A percentile compares a stretch with the other conserved stretches of the same genome.
These are phyloP conservation scores for Kodamaea sagamina DNA, from an alignment of 805 yeast genomes.

Conservation along the genomic window DNA sequence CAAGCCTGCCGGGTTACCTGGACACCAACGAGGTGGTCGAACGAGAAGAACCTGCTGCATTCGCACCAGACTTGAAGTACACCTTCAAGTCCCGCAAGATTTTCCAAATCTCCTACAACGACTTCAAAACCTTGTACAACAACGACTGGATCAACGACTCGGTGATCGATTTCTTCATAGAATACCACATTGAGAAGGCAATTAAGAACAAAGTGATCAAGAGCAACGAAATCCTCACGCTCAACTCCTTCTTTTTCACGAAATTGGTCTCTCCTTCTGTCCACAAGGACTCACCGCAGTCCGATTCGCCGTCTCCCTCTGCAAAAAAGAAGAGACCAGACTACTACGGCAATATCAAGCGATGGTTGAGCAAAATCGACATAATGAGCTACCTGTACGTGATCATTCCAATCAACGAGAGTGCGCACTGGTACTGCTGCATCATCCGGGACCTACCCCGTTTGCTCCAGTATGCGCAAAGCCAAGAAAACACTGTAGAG, in stretches of 20 bases:
- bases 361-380: conserved; percentile 78
- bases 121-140: conserved; percentile 75
- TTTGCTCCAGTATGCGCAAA: conserved; percentile 20
- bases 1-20: no score
- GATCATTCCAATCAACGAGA: conserved; percentile 79
- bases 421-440: conserved; percentile 85
- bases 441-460: conserved; percentile 59
- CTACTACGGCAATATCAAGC: conserved; percentile 63
- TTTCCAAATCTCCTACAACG: conserved; percentile 63
- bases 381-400: conserved; percentile 56
- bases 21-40: conserved; percentile 12
- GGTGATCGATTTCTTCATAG: conserved; percentile 80
- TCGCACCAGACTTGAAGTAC: conserved; percentile 49
- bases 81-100: conserved; percentile 55
- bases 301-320: conserved; percentile 15
- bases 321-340: conserved; percentile 19
- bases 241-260: conserved; percentile 84
- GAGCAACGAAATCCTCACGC: conserved; percentile 50
- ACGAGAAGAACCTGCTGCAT: conserved; percentile 37
- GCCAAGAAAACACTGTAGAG: neutral
- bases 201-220: conserved; percentile 20
- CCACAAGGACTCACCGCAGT: neutral
- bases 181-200: conserved; percentile 50
- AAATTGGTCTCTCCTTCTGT: conserved; percentile 43
- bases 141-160: conserved; percentile 90